Conservation (phyloP, 2,329 filamentous ascomycete species). For the Aschersonia sp. region DNA sequence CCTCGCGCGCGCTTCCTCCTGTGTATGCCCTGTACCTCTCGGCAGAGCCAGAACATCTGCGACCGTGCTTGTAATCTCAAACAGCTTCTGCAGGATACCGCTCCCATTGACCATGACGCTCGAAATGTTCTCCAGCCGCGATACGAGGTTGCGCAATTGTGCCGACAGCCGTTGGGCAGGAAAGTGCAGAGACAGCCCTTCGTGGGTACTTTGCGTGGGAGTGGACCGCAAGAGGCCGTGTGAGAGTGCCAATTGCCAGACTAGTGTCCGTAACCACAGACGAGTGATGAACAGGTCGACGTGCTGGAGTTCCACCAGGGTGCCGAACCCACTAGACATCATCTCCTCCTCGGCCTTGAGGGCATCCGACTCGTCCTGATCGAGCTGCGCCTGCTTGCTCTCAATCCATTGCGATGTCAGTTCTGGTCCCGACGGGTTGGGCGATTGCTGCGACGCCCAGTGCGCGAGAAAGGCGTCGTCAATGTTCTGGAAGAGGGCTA, state of each 20-base stretch:
- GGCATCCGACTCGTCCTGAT: slow-evolving; percentile 19
- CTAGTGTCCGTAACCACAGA: slow-evolving; percentile 24
- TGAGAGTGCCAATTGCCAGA: slow-evolving; percentile 26
- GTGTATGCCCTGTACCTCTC: slow-evolving; percentile 18
- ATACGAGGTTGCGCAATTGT: slow-evolving; percentile 22
- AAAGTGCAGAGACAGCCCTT: slow-evolving; percentile 23
- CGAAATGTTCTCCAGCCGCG: slow-evolving; percentile 17
- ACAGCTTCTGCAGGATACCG: slow-evolving; percentile 42
- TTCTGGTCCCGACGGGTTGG: slow-evolving; percentile 5
- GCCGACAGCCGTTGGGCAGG: slow-evolving; percentile 22
- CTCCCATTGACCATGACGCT: slow-evolving; percentile 40
- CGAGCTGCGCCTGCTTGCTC: slow-evolving; percentile 23
- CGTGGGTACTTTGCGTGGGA: slow-evolving; percentile 16
- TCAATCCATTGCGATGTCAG: slow-evolving; percentile 25
- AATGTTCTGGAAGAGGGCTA: slow-evolving; percentile 21
- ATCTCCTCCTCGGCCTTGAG: slow-evolving; percentile 13
- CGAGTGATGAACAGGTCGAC: slow-evolving; percentile 25
- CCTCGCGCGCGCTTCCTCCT: slow-evolving; percentile 28
- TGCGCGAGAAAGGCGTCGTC: slow-evolving; percentile 22
- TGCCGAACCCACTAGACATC: slow-evolving; percentile 9
- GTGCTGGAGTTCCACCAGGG: slow-evolving; percentile 23
- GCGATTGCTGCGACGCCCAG: slow-evolving; percentile 18
- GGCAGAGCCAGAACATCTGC: slow-evolving; percentile 41
- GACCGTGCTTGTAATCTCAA: slow-evolving; percentile 45
- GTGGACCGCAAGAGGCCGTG: slow-evolving; percentile 21